phyloP scores from a whole-genome alignment of 805 yeast genomes.

The Suhomyces emberorum region DNA sequence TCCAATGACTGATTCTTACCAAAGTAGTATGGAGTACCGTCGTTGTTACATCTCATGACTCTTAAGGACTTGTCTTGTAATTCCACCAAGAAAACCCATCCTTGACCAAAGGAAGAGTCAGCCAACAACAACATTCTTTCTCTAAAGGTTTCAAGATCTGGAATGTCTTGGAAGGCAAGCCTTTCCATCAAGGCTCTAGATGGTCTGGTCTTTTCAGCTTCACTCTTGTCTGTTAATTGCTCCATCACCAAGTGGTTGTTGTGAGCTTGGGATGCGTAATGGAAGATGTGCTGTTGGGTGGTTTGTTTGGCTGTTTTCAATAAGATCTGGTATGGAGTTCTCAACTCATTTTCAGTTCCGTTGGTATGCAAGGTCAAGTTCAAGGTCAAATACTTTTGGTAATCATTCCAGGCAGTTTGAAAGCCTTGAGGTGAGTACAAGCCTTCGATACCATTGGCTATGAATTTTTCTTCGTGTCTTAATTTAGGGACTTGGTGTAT shows the following conservation, averaged over 20 bases:
- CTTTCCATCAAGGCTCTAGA: constrained; percentile 37
- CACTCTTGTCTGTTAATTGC: constrained; percentile 43
- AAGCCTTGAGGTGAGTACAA: constrained; percentile 65
- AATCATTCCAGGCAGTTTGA: constrained; percentile 73
- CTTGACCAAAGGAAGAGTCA: constrained; percentile 58
- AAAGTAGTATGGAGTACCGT: constrained; percentile 74
- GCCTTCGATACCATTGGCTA: constrained; percentile 55
- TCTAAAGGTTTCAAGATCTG: constrained; percentile 48
- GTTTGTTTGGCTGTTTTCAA: constrained; percentile 64
- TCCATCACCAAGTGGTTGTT: constrained; percentile 88
- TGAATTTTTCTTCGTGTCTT: constrained; percentile 35
- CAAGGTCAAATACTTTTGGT: constrained; percentile 64
- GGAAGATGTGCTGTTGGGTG: constrained; percentile 68
- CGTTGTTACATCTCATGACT: constrained; percentile 58
- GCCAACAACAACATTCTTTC: constrained; percentile 48
- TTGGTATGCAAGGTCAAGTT: constrained; percentile 61
- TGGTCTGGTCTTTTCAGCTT: constrained; percentile 34
- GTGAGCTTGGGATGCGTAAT: constrained; percentile 86
- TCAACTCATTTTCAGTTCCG: constrained; percentile 78
- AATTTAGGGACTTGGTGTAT: constrained; percentile 67
- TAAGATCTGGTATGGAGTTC: constrained; percentile 68
- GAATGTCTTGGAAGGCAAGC: constrained; percentile 30
- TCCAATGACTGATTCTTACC: constrained; percentile 71
- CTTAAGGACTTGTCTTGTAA: constrained; percentile 55
- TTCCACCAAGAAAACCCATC: constrained; percentile 76